Evolutionary conservation across 306 rosid species (phyloP), one percentile per base, ranked within the genome.

Genomic region (Lathyrus oleraceus): DNA sequence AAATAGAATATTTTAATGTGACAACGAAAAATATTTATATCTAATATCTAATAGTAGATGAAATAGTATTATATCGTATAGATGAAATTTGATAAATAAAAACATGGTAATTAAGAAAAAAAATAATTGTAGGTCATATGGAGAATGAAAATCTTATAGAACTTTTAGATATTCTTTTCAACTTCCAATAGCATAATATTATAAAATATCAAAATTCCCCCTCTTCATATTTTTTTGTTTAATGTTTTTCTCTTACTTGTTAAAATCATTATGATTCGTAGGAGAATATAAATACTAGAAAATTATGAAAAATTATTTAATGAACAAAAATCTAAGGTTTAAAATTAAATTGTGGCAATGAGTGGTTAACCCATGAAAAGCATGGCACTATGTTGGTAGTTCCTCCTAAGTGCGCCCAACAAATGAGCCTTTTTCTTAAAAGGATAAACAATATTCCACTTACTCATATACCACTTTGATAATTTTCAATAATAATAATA

Each of bases 381-480:
- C 43, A 15, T 61, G 16, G 40, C 49, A 61, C 48, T 36, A 61
- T 61, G 45, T 60, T 5, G 10, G 43, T 61, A 61, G 6, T 77
- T 63, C 78, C 57, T 43, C 40, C 63, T 70, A 52, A 62, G 76
- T 77, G 81, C 81, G 72, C 67, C 54, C 49, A 61, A 42, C 44
- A 61, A 51, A 60, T 59, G 2, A 42, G 40, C 20, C 14, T 61
- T 79, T 67, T 78, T 64, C 57, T 61, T 73, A 38, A 42, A 49
- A 60, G 60, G 45, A 78, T 73, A 73, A 79, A 68, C 38, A 39
- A 39, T n/a, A n/a, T n/a, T 35, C 42, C 40, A 61, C 79, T 64
- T 76, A 80, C 70, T 80, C 84, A 65, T 57, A 65, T 65, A 49
- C 80, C 80, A 75, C 66, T 80, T 75, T 70, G 56, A 78, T 82